A percentile compares a stretch with the other conserved stretches of the same genome.
Conservation (phyloP, 164 flowering plant species). For the Vitis rupestris region DNA sequence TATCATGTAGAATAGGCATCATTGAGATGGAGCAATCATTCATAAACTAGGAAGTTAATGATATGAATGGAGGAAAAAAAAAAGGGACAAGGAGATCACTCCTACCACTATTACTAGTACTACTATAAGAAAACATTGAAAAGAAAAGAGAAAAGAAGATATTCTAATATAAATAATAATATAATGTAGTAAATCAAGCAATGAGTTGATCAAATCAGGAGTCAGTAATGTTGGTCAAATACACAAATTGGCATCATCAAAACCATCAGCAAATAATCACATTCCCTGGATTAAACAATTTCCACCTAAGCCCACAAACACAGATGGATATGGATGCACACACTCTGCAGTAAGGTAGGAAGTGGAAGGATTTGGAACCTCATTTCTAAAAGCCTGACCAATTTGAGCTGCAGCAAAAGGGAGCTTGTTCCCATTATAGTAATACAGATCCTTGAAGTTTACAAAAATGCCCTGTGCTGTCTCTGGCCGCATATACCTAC, state of each 20-base stretch:
- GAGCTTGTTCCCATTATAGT: constrained; percentile 94
- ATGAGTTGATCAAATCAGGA: not conserved
- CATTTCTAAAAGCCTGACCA: constrained; percentile 99
- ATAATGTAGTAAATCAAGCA: no score
- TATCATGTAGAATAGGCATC: no score
- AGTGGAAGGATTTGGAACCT: constrained; percentile 42
- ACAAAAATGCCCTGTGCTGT: constrained; percentile 99
- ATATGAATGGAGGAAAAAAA: not conserved
- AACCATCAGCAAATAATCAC: not conserved
- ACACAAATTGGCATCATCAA: not conserved
- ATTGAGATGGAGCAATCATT: no score
- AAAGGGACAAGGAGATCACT: not conserved
- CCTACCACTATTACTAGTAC: not conserved
- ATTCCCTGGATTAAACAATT: not conserved
- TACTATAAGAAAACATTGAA: not conserved
- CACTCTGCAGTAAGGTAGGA: not conserved
- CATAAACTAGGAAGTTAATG: no score
- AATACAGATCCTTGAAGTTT: constrained; percentile 88
- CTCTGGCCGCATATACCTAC: constrained; percentile 96
- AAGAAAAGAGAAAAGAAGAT: not conserved
- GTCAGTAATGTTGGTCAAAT: not conserved
- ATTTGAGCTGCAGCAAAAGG: constrained; percentile 99
- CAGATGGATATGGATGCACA: not conserved
- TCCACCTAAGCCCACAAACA: not conserved
- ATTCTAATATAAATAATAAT: not conserved